Evolutionary conservation across 2,329 filamentous ascomycete genomes (phyloP), one percentile per base, ranked within the genome.

Genomic region (Dothideomycetidae sp.): DNA sequence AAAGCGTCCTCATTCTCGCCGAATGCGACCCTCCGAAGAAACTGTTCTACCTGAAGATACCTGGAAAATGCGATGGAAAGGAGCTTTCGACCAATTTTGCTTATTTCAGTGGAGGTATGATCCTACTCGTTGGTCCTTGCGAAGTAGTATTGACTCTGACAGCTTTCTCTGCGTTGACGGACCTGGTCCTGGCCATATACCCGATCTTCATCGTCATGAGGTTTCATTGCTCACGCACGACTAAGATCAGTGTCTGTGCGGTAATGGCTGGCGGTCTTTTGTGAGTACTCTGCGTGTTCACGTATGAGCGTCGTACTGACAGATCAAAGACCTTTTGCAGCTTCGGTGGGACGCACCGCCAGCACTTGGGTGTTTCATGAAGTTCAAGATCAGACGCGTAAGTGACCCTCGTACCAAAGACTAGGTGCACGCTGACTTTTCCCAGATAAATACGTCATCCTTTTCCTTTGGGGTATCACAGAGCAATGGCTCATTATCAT

Each of bases 91-190:
- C 17, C 29, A 31, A 29, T 12, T 38, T 32, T 19, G 36, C 26
- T 4, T 38, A 32, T 19, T 38, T 38, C 14, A 28, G 31, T 17
- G 36, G 36, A 28, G 35, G 26, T 37, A 10, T 5, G 28, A 12
- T 5, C 10, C 14, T 11, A 13, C 11, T 7, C 13, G 18, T 3
- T 12, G 12, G 10, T 7, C 7, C 7, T 23, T 26, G 5, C 13
- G 12, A 36, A 4, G 14, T 10, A 21, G 12, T n/a, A 15, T 21
- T 36, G 33, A 36, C 19, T 4, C 3, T 4, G 3, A 4, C 3
- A 37, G 36, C 36, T 9, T 32, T 38, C 15, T 38, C 36, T 5
- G 36, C 36, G 7, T 32, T 38, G 10, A 38, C 36, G 10, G 36
- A 38, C 26, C 18, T 38, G 12, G 18, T 28, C 29, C 29, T 38